phyloP scores from a whole-genome alignment of 257 asterid species.

The Capsicum rhomboideum region DNA sequence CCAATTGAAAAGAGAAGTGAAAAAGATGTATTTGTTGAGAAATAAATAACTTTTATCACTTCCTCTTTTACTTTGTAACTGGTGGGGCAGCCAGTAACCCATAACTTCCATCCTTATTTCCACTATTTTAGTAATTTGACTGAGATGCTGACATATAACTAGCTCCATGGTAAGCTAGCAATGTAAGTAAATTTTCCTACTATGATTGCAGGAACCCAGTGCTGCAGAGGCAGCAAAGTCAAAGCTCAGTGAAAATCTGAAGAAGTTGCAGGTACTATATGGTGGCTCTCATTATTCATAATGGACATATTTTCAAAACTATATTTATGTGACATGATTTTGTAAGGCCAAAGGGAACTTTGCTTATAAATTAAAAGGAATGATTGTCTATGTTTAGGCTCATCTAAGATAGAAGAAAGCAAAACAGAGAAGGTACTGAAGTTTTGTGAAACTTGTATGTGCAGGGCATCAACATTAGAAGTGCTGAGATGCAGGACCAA shows the following conservation, averaged over 20 bases:
- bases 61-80: neutral
- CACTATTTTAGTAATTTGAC: neutral
- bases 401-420: neutral
- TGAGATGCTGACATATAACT: neutral
- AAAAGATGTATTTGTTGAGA: neutral
- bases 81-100: neutral
- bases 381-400: neutral
- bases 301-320: neutral
- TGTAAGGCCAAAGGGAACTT: neutral
- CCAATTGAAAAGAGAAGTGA: neutral
- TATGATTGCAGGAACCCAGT: conserved; percentile 54
- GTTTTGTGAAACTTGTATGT: neutral
- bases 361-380: neutral
- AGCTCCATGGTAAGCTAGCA: neutral
- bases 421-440: neutral
- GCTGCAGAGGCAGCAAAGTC: conserved; percentile 51
- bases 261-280: conserved; percentile 67
- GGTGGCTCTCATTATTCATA: neutral
- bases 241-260: conserved; percentile 73
- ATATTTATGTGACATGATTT: neutral
- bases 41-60: neutral
- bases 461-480: conserved; percentile 80
- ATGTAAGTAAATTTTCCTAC: neutral
- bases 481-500: conserved; percentile 83
- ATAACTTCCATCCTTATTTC: neutral